Evolutionary conservation across 768 basidiomycete species (phyloP).

Genomic region (Lentinula detonsa): DNA sequence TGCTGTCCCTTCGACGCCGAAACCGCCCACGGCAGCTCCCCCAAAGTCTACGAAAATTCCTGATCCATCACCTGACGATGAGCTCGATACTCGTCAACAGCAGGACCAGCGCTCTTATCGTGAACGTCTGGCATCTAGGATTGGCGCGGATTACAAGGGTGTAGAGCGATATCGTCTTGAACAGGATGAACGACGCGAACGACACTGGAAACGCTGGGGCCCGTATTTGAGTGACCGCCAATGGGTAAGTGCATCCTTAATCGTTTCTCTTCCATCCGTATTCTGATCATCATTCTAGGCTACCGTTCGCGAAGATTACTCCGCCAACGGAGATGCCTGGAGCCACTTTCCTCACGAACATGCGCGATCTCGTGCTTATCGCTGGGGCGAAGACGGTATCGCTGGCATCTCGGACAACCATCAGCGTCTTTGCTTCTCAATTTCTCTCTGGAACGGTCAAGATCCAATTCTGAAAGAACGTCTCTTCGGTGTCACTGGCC

Average conservation of each 20-base stretch:
- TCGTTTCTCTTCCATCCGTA: neutral
- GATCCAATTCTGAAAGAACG: slow-evolving; percentile 97
- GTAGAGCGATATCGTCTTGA: slow-evolving; percentile 81
- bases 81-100: slow-evolving; percentile 2
- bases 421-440: slow-evolving; percentile 83
- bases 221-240: slow-evolving; percentile 96
- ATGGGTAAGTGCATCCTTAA: slow-evolving; percentile 63
- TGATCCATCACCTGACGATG: slow-evolving; percentile 25
- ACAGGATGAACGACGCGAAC: slow-evolving; percentile 72
- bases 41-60: slow-evolving; percentile 39
- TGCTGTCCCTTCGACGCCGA: slow-evolving; percentile 33
- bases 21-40: slow-evolving; percentile 33
- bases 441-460: slow-evolving; percentile 92
- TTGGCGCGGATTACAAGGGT: slow-evolving; percentile 72
- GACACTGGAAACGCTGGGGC: slow-evolving; percentile 99
- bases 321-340: slow-evolving; percentile 94
- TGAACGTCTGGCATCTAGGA: slow-evolving; percentile 53
- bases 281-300: slow-evolving; percentile 47
- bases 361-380: slow-evolving; percentile 87
- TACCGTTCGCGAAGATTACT: slow-evolving; percentile 98
- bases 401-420: slow-evolving; percentile 98
- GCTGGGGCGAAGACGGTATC: slow-evolving; percentile 99
- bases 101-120: slow-evolving; percentile 38
- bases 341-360: slow-evolving; percentile 93
- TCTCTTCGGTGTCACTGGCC: slow-evolving; percentile 92